These are phyloP conservation scores for Ustilago curta DNA, from an alignment of 1,284 basidiomycete genomes.

Conservation along the genomic window DNA sequence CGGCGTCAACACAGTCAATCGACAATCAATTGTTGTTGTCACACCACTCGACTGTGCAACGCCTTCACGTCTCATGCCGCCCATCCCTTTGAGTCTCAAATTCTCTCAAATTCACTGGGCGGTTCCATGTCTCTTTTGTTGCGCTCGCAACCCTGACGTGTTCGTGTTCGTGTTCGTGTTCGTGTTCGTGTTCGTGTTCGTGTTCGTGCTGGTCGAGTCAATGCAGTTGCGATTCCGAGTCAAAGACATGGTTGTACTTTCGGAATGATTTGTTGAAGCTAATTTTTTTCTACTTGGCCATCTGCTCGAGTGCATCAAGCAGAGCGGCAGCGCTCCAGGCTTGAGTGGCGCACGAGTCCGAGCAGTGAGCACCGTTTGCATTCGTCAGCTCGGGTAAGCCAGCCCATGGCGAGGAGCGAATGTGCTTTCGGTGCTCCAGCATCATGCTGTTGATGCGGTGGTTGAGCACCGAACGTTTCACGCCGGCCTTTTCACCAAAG, in stretches of 20 bases:
- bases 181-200: no score
- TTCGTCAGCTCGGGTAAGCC: conserved; percentile 66
- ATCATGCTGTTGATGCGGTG: conserved; percentile 55
- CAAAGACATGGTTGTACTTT: conserved; percentile 6
- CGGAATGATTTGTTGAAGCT: background rate
- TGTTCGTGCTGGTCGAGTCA: background rate
- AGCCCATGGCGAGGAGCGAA: conserved; percentile 56
- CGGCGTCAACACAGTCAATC: background rate
- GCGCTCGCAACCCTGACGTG: background rate
- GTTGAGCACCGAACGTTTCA: conserved; percentile 41
- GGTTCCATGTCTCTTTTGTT: background rate
- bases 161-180: no score
- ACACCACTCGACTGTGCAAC: background rate
- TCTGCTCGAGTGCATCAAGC: conserved; percentile 59
- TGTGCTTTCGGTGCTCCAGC: conserved; percentile 54
- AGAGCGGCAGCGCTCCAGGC: conserved; percentile 63
- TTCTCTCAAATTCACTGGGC: no score
- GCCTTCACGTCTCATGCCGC: background rate
- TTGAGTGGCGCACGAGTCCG: conserved; percentile 63
- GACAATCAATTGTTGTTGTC: conserved; percentile 1
- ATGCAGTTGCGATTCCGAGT: conserved; percentile 9
- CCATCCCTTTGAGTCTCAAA: background rate
- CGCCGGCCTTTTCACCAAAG: conserved; percentile 69
- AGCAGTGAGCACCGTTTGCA: conserved; percentile 53
- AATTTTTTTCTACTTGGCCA: conserved; percentile 30